Conservation (phyloP, 2,329 filamentous ascomycete species). For the Nemania bipapillata region DNA sequence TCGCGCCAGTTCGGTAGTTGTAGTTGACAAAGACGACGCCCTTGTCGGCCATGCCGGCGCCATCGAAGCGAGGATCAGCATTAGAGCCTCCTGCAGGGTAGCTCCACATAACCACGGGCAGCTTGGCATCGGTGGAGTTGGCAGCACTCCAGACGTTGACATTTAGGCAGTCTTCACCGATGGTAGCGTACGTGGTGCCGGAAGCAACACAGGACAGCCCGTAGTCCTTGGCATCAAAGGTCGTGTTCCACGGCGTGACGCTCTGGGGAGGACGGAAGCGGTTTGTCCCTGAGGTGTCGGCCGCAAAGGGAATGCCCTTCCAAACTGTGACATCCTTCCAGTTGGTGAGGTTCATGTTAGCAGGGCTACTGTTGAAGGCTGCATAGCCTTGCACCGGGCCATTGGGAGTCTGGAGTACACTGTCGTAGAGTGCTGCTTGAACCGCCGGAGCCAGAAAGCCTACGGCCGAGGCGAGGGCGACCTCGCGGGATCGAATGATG, state of each 20-base stretch:
- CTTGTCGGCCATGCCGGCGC: slow-evolving; percentile 39
- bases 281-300: slow-evolving; percentile 23
- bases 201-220: slow-evolving; percentile 31
- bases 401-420: slow-evolving; percentile 35
- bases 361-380: slow-evolving; percentile 40
- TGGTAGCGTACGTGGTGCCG: slow-evolving; percentile 29
- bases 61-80: slow-evolving; percentile 40
- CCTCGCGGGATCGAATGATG: slow-evolving; percentile 11
- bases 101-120: slow-evolving; percentile 49
- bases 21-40: slow-evolving; percentile 34
- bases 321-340: slow-evolving; percentile 33
- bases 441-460: slow-evolving; percentile 22
- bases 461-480: slow-evolving; percentile 7
- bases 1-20: slow-evolving; percentile 32
- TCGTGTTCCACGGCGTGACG: slow-evolving; percentile 39
- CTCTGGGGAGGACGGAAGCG: slow-evolving; percentile 25
- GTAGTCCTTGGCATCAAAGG: slow-evolving; percentile 35
- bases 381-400: slow-evolving; percentile 39
- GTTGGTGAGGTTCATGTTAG: slow-evolving; percentile 33
- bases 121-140: slow-evolving; percentile 42
- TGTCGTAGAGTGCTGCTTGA: slow-evolving; percentile 38
- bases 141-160: slow-evolving; percentile 52
- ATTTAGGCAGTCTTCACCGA: slow-evolving; percentile 51
- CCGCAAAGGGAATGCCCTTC: slow-evolving; percentile 30
- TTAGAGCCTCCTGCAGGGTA: slow-evolving; percentile 33